A percentile compares a stretch with the other conserved stretches of the same genome.
Conservation (phyloP, 148 eudicot species). For the Pouteria glomerata region DNA sequence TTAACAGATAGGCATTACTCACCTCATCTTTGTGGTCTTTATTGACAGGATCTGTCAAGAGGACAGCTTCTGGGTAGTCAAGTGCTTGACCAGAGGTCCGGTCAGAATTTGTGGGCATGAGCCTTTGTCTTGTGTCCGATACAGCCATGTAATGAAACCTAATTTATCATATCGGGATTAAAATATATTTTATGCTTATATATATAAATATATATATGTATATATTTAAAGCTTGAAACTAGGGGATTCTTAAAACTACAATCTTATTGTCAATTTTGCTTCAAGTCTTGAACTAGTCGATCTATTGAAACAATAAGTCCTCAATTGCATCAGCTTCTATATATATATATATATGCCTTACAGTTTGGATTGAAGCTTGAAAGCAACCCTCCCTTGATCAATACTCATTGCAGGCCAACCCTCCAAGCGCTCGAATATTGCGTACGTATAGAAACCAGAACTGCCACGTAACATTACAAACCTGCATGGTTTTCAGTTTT, state of each 20-base stretch:
- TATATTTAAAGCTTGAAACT: too few species aligned
- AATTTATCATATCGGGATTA: too few species aligned
- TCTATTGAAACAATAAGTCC: too few species aligned
- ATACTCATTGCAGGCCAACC: conserved; percentile 56
- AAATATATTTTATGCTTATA: too few species aligned
- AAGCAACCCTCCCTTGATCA: conserved; percentile 58
- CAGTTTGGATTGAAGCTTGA: conserved; percentile 43
- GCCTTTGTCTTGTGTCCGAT: conserved; percentile 60
- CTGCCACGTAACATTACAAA: conserved; percentile 65
- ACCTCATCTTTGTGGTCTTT: conserved; percentile 51
- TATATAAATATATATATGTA: too few species aligned
- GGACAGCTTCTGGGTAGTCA: conserved; percentile 64
- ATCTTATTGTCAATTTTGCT: too few species aligned
- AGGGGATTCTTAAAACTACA: too few species aligned
- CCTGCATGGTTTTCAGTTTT: conserved; percentile 29
- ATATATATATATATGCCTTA: too few species aligned
- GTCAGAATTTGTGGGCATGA: conserved; percentile 55
- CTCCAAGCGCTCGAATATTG: conserved; percentile 48
- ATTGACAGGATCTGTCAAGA: conserved; percentile 43
- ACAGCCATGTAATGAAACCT: conserved; percentile 84
- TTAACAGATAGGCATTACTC: background rate
- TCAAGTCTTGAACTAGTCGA: too few species aligned
- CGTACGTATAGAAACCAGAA: conserved; percentile 67
- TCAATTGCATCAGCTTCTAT: too few species aligned
- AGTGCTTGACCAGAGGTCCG: conserved; percentile 42